Base-by-base conservation (phyloP, 345 rosid species). In the Physaria fendleri region DNA sequence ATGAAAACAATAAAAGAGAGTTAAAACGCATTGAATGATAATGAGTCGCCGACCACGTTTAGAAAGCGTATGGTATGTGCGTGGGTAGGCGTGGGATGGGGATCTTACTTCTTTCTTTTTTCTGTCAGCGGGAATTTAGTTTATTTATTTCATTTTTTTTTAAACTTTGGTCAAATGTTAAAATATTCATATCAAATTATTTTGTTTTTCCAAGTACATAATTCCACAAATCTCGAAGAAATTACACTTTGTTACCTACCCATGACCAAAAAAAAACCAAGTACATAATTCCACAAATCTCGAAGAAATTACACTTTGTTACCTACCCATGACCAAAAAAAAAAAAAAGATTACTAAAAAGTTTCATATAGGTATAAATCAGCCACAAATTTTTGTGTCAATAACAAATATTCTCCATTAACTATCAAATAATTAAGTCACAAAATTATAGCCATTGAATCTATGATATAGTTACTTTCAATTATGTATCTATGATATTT, bases 31-130 rank as follows among this genome's bases (percentile, higher is more conserved):
- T 63, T 48, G 57, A 70, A 61, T 61, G 73, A 43, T 20, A 43
- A n/a, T 10, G 59, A 70, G 64, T 70, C 53, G 69, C 35, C n/a
- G 69, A 48, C 64, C 64, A 62, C 74, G 54, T 50, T 56, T 50
- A 23, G 8, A 38, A 54, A 25, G 23, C 40, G 43, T 21, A 24
- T 51, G 46, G 49, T 56, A 11, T 59, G 35, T 68, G 62, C 28
- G 63, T 56, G 56, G 28, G 65, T 66, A 58, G 43, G 67, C 56
- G 34, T 69, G 68, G 57, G 20, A 48, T 46, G 41, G n/a, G 59
- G 68, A 62, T 61, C 44, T 44, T n/a, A n/a, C n/a, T n/a, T n/a
- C 21, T 22, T 59, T 42, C 34, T 51, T n/a, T n/a, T n/a, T n/a
- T n/a, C n/a, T n/a, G n/a, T n/a, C n/a, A n/a, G n/a, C n/a, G n/a